Conservation (phyloP, 768 basidiomycete genomes). For the Mycena kentingensis region DNA sequence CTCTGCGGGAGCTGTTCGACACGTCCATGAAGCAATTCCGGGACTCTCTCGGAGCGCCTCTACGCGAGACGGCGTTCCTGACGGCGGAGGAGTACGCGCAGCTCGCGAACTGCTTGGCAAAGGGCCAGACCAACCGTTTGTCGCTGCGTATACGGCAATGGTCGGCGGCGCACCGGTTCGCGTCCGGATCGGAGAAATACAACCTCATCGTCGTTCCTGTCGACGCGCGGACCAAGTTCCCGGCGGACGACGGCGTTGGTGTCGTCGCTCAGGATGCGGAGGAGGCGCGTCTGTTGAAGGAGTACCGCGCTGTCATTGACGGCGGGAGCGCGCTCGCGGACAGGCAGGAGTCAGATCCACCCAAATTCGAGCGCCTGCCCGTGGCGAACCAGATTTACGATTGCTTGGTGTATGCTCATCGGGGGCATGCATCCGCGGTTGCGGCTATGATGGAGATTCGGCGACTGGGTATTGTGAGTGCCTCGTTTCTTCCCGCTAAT, state of each 20-base stretch:
- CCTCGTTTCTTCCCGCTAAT: neutral
- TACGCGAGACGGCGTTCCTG: slow-evolving; percentile 64
- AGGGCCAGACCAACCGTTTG: slow-evolving; percentile 41
- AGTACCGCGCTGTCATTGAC: too few species aligned
- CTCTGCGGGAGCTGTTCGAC: slow-evolving; percentile 55
- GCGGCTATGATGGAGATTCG: slow-evolving; percentile 59
- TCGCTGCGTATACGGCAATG: slow-evolving; percentile 48
- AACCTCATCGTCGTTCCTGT: slow-evolving; percentile 61
- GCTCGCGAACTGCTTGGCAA: slow-evolving; percentile 49
- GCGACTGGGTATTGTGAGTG: slow-evolving; percentile 61
- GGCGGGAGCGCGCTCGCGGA: too few species aligned
- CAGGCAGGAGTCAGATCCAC: slow-evolving; percentile 34
- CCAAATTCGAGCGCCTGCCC: slow-evolving; percentile 60
- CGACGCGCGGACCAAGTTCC: slow-evolving; percentile 57
- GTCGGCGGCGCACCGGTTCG: slow-evolving; percentile 61
- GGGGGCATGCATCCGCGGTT: slow-evolving; percentile 54
- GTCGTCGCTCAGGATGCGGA: slow-evolving; percentile 40
- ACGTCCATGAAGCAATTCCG: slow-evolving; percentile 51
- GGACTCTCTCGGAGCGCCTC: slow-evolving; percentile 50
- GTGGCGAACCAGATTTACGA: slow-evolving; percentile 71
- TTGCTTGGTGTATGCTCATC: slow-evolving; percentile 65
- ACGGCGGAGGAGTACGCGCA: slow-evolving; percentile 55
- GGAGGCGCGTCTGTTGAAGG: neutral
- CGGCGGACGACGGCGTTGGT: slow-evolving; percentile 50
- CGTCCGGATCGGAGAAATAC: slow-evolving; percentile 59